Conservation (phyloP, 2,329 filamentous ascomycete genomes). For the Cercospora berteroae region DNA sequence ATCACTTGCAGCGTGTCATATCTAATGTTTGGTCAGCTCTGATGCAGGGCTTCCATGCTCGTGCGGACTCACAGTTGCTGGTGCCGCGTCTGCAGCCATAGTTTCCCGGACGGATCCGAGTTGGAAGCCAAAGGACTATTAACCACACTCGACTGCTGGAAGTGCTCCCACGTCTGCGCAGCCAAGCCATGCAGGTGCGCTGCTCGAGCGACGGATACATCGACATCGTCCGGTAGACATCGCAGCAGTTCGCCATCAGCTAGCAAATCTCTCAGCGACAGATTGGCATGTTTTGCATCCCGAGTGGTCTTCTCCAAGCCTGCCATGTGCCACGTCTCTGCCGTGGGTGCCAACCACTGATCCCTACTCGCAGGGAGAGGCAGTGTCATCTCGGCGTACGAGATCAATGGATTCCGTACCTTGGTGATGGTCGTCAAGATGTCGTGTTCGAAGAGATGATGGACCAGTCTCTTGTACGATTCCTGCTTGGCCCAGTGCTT, state of each 20-base stretch:
- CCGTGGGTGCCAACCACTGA: slow-evolving; percentile 23
- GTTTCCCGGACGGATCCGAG: slow-evolving; percentile 19
- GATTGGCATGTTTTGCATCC: background rate
- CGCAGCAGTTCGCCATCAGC: slow-evolving; percentile 6
- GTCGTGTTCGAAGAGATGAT: slow-evolving; percentile 28
- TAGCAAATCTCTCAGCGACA: slow-evolving; percentile 19
- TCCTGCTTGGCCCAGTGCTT: slow-evolving; percentile 21
- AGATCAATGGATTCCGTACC: slow-evolving; percentile 23
- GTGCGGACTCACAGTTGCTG: slow-evolving; percentile 17
- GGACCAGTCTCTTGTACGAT: slow-evolving; percentile 25
- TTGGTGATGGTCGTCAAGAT: slow-evolving; percentile 25
- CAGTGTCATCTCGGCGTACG: slow-evolving; percentile 24
- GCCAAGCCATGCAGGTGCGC: slow-evolving; percentile 19
- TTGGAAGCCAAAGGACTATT: slow-evolving; percentile 1
- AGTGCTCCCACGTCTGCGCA: slow-evolving; percentile 26
- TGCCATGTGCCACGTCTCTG: slow-evolving; percentile 20
- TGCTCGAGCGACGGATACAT: slow-evolving; percentile 16
- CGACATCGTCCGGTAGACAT: slow-evolving; percentile 16
- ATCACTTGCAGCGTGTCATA: slow-evolving; percentile 8
- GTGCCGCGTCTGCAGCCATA: slow-evolving; percentile 28
- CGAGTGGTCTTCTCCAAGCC: background rate
- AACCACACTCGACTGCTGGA: slow-evolving; percentile 19
- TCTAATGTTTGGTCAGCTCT: background rate
- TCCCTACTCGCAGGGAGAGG: slow-evolving; percentile 22
- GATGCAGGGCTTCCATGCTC: background rate